phyloP scores from a whole-genome alignment of 768 basidiomycete genomes.

The Chalciporus piperatus region DNA sequence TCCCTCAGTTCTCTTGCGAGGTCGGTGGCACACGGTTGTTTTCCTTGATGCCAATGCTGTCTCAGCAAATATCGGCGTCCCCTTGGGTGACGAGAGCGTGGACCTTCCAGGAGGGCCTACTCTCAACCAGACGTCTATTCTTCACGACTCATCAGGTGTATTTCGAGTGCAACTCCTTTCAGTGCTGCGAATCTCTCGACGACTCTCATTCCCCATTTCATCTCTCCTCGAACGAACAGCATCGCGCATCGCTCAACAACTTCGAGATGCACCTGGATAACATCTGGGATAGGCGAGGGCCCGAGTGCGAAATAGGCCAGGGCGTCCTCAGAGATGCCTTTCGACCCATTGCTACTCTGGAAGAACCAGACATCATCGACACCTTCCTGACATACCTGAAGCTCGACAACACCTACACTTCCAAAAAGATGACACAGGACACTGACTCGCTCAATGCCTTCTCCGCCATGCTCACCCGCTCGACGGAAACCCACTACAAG shows the following conservation, averaged over 20 bases:
- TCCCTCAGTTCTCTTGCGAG: background rate
- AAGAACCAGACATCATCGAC: background rate
- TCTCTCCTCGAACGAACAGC: background rate
- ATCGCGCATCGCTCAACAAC: background rate
- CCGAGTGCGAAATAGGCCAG: background rate
- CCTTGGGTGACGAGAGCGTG: constrained; percentile 5
- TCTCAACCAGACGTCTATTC: constrained; percentile 3
- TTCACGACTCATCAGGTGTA: constrained; percentile 12
- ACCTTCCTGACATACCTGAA: background rate
- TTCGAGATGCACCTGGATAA: background rate
- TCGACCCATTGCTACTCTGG: background rate
- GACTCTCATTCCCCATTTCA: background rate
- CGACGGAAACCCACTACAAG: background rate
- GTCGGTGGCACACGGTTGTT: background rate
- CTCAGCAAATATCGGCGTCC: background rate
- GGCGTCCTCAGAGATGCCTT: constrained; percentile 2
- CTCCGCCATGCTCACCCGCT: background rate
- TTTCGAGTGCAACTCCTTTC: constrained; percentile 3
- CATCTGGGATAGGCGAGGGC: too few species aligned
- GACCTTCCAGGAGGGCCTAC: constrained; percentile 10
- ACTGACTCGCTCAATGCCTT: background rate
- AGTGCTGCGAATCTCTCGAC: constrained; percentile 1
- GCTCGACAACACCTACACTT: background rate
- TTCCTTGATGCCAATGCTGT: background rate
- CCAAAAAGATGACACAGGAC: background rate